These are phyloP conservation scores for Daldinia caldariorum DNA, from an alignment of 495 filamentous ascomycete species.

Conservation along the genomic window DNA sequence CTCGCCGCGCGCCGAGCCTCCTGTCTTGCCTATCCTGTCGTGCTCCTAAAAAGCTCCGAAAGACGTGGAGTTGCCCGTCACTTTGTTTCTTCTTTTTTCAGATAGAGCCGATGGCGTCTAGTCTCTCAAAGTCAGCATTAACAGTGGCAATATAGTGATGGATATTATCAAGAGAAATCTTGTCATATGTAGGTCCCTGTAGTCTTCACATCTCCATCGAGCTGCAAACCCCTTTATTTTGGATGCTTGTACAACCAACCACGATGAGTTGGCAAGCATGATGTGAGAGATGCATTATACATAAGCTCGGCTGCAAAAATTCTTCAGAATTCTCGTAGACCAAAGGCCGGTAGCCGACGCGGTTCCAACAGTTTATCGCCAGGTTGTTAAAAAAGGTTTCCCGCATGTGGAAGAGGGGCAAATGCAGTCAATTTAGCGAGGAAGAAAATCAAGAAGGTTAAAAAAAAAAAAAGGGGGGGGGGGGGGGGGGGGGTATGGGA, in stretches of 20 bases:
- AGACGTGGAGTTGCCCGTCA: conserved; percentile 8
- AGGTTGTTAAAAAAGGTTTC: conserved; percentile 25
- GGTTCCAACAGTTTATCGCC: conserved; percentile 9
- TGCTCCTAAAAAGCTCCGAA: conserved; percentile 28
- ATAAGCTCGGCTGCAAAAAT: conserved; percentile 12
- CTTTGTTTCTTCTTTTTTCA: not conserved
- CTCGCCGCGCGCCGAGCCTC: conserved; percentile 1
- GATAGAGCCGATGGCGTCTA: conserved; percentile 7
- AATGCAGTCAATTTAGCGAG: conserved; percentile 8
- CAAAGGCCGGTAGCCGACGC: not conserved
- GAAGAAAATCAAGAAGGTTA: conserved; percentile 18
- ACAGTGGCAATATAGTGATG: conserved; percentile 2
- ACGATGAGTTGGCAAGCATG: conserved; percentile 24
- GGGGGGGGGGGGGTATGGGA: too few relatives aligned
- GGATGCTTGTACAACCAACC: conserved; percentile 7
- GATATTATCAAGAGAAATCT: conserved; percentile 6
- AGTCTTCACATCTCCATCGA: conserved; percentile 4
- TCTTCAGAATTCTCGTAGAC: conserved; percentile 2
- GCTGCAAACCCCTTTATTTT: not conserved
- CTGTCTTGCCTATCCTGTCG: conserved; percentile 4
- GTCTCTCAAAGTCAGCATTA: conserved; percentile 1
- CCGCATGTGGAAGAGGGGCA: conserved; percentile 23
- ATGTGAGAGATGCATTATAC: conserved; percentile 9
- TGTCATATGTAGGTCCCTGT: not conserved
- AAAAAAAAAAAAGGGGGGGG: conserved; percentile 6